Evolutionary conservation across 129 eudicot species (phyloP).

Genomic region (Centella asiatica): DNA sequence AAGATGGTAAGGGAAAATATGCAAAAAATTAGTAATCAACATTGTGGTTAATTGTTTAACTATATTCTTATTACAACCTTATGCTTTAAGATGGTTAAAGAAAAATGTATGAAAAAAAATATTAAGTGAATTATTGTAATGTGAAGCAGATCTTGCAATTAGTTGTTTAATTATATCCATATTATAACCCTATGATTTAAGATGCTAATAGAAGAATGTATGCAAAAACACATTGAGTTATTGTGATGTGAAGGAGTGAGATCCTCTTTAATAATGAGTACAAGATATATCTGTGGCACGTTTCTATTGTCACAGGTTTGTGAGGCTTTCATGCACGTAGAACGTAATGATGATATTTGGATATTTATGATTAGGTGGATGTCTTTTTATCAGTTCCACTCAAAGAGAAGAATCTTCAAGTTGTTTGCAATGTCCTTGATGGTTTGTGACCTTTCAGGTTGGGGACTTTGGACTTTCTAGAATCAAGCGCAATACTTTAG

Average conservation of each 20-base stretch:
- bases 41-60: too few species aligned
- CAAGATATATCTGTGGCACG: background rate
- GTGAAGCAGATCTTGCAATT: too few species aligned
- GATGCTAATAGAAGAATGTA: too few species aligned
- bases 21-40: too few species aligned
- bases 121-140: too few species aligned
- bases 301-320: background rate
- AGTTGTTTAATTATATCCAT: too few species aligned
- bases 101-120: too few species aligned
- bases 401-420: background rate
- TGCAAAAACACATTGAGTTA: background rate
- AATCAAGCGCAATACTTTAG: conserved; percentile 77
- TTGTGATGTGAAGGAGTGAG: background rate
- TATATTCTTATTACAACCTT: background rate
- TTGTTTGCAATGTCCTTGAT: conserved; percentile 8
- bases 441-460: conserved; percentile 42
- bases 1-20: background rate
- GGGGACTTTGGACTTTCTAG: conserved; percentile 88
- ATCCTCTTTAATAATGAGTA: background rate
- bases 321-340: background rate
- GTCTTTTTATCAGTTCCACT: background rate
- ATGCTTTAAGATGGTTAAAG: background rate
- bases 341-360: background rate
- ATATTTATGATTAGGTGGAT: background rate
- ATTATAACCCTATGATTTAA: background rate